Base-by-base conservation (phyloP, 2,329 filamentous ascomycete species). In the Exophiala calicioides region DNA sequence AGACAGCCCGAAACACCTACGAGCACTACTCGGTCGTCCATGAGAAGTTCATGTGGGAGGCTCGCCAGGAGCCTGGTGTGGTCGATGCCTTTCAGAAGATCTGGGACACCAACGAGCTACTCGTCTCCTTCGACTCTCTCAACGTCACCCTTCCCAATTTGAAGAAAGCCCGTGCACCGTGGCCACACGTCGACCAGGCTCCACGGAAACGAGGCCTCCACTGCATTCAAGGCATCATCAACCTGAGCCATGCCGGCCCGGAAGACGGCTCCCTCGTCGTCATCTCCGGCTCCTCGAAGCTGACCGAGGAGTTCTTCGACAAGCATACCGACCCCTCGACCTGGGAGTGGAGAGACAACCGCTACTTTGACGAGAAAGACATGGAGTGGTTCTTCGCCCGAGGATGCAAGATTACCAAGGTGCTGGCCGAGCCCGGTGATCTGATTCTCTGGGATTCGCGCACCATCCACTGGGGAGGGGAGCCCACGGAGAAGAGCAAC, bases 1-100 rank as follows among this genome's bases (percentile, higher is more conserved):
- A 61, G 52, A 67, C 67, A 54, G 71, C 75, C 53, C 76, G 75
- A 60, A 72, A 74, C 26, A 76, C 76, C 65, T 71, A 71, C 52
- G 60, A 71, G 19, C 59, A 65, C 23, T 78, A 78, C 39, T 72
- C 65, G 0, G 68, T 73, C 2, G 60, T 67, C 1, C 75, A 78
- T 50, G 75, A 77, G 50, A 64, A 71, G 49, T 77, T 76, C 55
- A 63, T 66, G 1, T 75, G 71, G 71, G 71, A 73, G 29, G 67
- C 69, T 6, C 60, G 69, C 18, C 67, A 33, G 21, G 71, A 74
- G 53, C 70, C 68, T 8, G 62, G 58, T 3, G 61, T 74, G 1
- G 55, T 73, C 23, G 64, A 69, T 1, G 59, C 66, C 1, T 75
- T 75, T 43, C 60, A 62, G 31, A 67, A 68, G 48, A 61, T 74